phyloP scores from a whole-genome alignment of 148 eudicot genomes.

The Rhododendron molle region DNA sequence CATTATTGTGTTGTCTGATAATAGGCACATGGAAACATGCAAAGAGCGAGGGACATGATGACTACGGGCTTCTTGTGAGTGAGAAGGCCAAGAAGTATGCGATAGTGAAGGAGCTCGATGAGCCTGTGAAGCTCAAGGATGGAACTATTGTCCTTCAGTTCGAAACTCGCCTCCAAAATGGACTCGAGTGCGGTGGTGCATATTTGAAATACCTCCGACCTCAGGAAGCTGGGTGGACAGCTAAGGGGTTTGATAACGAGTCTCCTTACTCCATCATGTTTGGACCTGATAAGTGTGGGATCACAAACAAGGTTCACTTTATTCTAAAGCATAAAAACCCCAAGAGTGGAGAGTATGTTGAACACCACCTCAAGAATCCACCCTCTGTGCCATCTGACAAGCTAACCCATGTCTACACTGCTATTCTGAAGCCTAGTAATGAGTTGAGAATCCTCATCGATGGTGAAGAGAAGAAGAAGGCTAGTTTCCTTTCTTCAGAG shows the following conservation, averaged over 20 bases:
- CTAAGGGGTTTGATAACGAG: conserved; percentile 73
- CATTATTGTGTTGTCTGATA: conserved; percentile 2
- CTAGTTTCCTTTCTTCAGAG: conserved; percentile 60
- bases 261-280: conserved; percentile 86
- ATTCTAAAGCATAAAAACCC: conserved; percentile 89
- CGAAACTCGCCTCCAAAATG: conserved; percentile 81
- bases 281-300: conserved; percentile 94
- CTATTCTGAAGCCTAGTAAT: conserved; percentile 71
- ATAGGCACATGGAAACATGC: conserved; percentile 88
- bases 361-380: conserved; percentile 86
- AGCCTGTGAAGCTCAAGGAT: conserved; percentile 58
- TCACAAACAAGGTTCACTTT: conserved; percentile 96
- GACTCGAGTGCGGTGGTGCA: conserved; percentile 90
- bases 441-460: conserved; percentile 66
- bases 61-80: conserved; percentile 89
- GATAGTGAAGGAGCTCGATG: conserved; percentile 81
- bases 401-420: conserved; percentile 72
- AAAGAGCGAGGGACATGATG: conserved; percentile 94
- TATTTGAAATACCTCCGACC: conserved; percentile 84
- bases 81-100: conserved; percentile 91
- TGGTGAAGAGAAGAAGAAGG: conserved; percentile 93
- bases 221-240: conserved; percentile 77
- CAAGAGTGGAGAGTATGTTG: conserved; percentile 77
- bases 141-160: conserved; percentile 71
- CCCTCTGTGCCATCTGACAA: conserved; percentile 94